These are phyloP conservation scores for Rhynchospora breviuscula DNA, from an alignment of 176 grass and related monocot species.

Conservation along the genomic window DNA sequence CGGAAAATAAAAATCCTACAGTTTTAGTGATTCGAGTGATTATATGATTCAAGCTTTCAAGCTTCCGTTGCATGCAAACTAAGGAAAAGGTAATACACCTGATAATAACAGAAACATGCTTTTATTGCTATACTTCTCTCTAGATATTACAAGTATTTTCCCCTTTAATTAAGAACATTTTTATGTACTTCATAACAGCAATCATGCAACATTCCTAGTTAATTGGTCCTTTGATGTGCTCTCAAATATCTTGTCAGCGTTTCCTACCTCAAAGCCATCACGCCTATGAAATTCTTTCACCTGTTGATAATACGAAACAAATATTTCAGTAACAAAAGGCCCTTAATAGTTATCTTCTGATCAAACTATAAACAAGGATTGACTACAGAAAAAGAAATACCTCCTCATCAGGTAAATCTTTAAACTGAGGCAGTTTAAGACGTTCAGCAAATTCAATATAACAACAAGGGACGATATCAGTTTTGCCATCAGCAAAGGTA, in stretches of 20 bases:
- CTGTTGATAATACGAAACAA: constrained; percentile 28
- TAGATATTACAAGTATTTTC: not conserved
- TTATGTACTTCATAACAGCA: not conserved
- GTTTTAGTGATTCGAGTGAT: not conserved
- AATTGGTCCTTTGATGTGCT: constrained; percentile 95
- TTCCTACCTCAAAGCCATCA: constrained; percentile 93
- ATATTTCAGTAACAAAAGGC: not conserved
- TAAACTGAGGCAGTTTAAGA: constrained; percentile 62
- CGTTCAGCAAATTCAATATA: constrained; percentile 99
- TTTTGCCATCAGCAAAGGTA: constrained; percentile 76
- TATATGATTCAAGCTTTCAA: not conserved
- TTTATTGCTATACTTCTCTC: not conserved
- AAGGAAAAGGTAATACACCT: not conserved
- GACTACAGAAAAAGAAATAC: constrained; percentile 27
- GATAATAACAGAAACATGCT: not conserved
- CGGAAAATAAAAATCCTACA: not conserved
- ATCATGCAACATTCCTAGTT: constrained; percentile 49
- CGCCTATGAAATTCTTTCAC: constrained; percentile 81
- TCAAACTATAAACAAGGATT: not conserved
- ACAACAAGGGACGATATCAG: constrained; percentile 56
- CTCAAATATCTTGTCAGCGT: constrained; percentile 97
- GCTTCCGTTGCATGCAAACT: not conserved
- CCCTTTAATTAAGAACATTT: not conserved
- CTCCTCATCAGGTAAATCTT: constrained; percentile 61
- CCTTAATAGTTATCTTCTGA: not conserved